Evolutionary conservation across 257 asterid genomes (phyloP).

Genomic region (Plantago major): DNA sequence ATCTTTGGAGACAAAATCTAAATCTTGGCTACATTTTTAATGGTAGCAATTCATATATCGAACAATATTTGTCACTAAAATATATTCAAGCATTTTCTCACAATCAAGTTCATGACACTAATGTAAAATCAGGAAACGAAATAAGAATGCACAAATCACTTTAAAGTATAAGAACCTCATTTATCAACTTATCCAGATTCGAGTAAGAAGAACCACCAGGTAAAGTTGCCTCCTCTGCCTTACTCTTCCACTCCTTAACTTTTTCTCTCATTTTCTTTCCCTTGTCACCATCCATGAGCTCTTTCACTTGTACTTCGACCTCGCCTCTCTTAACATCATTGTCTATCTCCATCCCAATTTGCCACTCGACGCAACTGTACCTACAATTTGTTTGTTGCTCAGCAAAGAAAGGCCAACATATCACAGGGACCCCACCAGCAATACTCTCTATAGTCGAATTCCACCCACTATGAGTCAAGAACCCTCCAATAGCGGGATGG

Average conservation of each 20-base stretch:
- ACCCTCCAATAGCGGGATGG: constrained; percentile 11
- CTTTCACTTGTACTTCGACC: constrained; percentile 9
- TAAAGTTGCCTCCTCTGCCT: constrained; percentile 11
- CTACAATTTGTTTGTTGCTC: constrained; percentile 16
- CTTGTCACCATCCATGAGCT: constrained; percentile 15
- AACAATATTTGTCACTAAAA: no score
- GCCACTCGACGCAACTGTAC: constrained; percentile 16
- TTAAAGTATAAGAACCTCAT: constrained; percentile 4
- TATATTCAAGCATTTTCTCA: no score
- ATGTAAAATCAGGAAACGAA: no score
- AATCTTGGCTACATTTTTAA: no score
- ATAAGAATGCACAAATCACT: background rate
- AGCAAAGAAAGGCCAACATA: constrained; percentile 15
- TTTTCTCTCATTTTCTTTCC: constrained; percentile 12
- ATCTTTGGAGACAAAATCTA: no score
- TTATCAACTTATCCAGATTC: constrained; percentile 7
- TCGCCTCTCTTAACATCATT: constrained; percentile 9
- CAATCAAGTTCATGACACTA: no score
- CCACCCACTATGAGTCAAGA: constrained; percentile 15
- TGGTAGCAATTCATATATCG: no score
- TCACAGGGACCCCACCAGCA: constrained; percentile 4
- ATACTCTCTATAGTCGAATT: constrained; percentile 13
- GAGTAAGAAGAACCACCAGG: constrained; percentile 5
- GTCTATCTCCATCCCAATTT: constrained; percentile 17
- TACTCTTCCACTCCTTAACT: constrained; percentile 11